Evolutionary conservation across 2,329 filamentous ascomycete species (phyloP), one percentile per base, ranked within the genome.

Genomic region (Talaromyces sp.): DNA sequence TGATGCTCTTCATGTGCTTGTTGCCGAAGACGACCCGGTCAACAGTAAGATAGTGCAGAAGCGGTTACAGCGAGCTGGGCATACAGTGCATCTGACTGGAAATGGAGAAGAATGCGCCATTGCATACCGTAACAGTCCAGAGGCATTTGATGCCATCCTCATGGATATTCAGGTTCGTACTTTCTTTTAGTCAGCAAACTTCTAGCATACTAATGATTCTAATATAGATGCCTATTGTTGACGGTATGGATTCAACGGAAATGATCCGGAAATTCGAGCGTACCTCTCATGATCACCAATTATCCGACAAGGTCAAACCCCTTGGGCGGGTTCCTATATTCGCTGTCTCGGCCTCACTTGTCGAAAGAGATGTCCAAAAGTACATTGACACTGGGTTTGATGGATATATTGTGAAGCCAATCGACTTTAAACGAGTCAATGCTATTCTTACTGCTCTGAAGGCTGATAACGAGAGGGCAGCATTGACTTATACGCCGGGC

Each of bases 381-480:
- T 97, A 96, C 70, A 85, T 92, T 51, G 83, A 90, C 53, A 88
- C 88, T 6, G 93, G 93, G 0, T 96, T 96, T 70, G 92, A 96
- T 70, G 93, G 90, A 27, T 96, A 92, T 92, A 93, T 97, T 29
- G 80, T 96, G 65, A 96, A 96, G 72, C 92, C 92, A 0, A 91
- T 96, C 53, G 88, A 94, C 67, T 96, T 96, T 73, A 86, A 88
- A 69, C 85, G 92, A 8, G 81, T 96, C 0, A 87, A 86, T 66
- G 83, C 84, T 25, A 81, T 96, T 7, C 83, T 96, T 64, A 76
- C 81, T 0, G 92, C 91, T 1, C 91, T 95, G 45, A 82, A 87
- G 2, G 84, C 91, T 54, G 79, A 84, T 0, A 78, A 84, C 0
- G 78, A 84, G 0, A 84, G 91, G 19, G 77, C 84, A 19, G 76